These are phyloP conservation scores for Orbilia blumenaviensis DNA, from an alignment of 2,329 filamentous ascomycete species.

Conservation along the genomic window DNA sequence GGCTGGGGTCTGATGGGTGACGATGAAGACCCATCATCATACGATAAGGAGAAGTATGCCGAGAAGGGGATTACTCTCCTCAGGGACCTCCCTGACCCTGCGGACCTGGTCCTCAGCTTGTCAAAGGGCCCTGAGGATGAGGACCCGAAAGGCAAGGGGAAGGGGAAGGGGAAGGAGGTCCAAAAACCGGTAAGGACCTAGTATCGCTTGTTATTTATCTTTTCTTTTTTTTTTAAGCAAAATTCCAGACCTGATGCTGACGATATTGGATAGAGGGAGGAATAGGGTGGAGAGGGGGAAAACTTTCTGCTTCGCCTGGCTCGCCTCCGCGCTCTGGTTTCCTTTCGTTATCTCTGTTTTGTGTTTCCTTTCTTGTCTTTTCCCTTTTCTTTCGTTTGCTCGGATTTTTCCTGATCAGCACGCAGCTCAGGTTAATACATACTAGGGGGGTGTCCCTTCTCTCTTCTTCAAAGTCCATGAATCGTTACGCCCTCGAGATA, in stretches of 20 bases:
- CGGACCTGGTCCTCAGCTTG: background rate
- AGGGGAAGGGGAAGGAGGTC: background rate
- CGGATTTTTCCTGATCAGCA: too few species aligned
- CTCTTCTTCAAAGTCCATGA: too few species aligned
- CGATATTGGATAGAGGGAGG: background rate
- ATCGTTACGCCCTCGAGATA: too few species aligned
- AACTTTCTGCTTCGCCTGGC: too few species aligned
- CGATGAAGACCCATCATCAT: conserved; percentile 14
- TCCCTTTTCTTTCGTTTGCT: background rate
- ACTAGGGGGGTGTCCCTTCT: background rate
- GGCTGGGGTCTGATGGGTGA: conserved; percentile 17
- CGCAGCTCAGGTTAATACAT: too few species aligned
- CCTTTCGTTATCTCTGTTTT: too few species aligned
- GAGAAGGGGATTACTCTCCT: conserved; percentile 2
- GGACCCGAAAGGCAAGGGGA: background rate
- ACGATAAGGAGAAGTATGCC: background rate
- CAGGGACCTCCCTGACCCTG: background rate
- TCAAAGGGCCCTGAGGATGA: background rate
- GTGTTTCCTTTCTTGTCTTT: background rate
- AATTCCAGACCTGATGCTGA: background rate
- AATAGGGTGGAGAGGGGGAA: too few species aligned
- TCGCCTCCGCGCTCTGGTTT: too few species aligned
- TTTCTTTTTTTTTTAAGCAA: background rate
- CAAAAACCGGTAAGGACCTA: background rate
- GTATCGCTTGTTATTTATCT: too few species aligned